Conservation (phyloP, 805 yeast genomes). For the Yarrowia deformans region DNA sequence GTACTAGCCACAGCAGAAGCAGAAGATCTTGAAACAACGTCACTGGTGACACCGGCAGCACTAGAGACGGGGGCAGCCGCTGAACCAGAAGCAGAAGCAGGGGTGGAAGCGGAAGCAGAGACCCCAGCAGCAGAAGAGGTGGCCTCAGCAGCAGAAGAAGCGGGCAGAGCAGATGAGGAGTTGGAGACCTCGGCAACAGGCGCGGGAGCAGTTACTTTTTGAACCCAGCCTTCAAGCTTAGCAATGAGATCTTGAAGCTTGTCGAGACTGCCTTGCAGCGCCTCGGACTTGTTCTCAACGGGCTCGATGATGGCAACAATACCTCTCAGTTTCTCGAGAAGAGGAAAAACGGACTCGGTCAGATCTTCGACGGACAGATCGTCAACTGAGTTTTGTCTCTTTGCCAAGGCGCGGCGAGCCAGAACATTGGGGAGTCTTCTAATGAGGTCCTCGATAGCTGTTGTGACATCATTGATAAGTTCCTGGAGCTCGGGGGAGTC, state of each 20-base stretch:
- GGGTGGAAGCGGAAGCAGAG: not conserved
- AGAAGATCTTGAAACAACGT: not conserved
- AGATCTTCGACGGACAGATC: not conserved
- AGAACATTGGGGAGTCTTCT: not conserved
- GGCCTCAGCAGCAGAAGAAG: not conserved
- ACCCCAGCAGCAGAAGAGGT: not conserved
- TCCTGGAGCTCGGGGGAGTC: not conserved
- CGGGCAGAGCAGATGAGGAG: not conserved
- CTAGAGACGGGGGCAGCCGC: too few relatives aligned
- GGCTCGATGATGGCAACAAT: not conserved
- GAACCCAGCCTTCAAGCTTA: not conserved
- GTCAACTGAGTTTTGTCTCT: not conserved
- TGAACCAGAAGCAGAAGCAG: not conserved
- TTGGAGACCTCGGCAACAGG: not conserved
- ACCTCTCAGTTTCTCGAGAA: not conserved
- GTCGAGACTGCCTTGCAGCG: not conserved
- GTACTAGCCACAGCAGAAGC: not conserved
- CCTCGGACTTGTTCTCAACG: not conserved
- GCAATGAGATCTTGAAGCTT: not conserved
- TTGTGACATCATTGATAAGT: not conserved
- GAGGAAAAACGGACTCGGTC: not conserved
- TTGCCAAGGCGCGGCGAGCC: not conserved
- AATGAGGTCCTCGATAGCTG: not conserved
- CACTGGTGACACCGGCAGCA: not conserved
- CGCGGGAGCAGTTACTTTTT: not conserved